phyloP scores from a whole-genome alignment of 2,329 filamentous ascomycete genomes.

The Sphaerostilbella broomeana region DNA sequence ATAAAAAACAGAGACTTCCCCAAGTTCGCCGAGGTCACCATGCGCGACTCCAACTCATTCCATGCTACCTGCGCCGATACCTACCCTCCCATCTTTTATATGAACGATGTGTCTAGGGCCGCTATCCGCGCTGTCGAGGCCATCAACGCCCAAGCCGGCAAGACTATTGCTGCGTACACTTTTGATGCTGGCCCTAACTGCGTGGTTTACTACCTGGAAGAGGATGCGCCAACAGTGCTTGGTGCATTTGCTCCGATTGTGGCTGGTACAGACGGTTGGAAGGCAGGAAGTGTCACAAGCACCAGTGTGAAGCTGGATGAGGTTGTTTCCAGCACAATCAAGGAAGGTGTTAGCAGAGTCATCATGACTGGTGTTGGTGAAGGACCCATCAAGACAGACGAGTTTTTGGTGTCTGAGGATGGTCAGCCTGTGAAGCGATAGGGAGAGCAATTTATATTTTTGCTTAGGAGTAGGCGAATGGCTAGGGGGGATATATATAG shows the following conservation, averaged over 20 bases:
- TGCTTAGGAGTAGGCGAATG: no score
- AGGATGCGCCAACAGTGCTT: slow-evolving; percentile 65
- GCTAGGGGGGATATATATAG: no score
- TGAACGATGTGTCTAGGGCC: slow-evolving; percentile 87
- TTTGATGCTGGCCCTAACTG: slow-evolving; percentile 97
- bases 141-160: slow-evolving; percentile 75
- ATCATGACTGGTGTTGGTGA: slow-evolving; percentile 90
- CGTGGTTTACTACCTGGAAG: slow-evolving; percentile 88
- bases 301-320: slow-evolving; percentile 56
- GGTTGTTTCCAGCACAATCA: slow-evolving; percentile 57
- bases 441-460: not conserved
- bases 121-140: slow-evolving; percentile 84
- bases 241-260: slow-evolving; percentile 70
- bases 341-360: slow-evolving; percentile 76
- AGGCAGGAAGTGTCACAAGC: slow-evolving; percentile 47
- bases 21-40: slow-evolving; percentile 81
- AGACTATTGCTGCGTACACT: slow-evolving; percentile 83
- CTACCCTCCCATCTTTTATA: slow-evolving; percentile 95
- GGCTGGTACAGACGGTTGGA: slow-evolving; percentile 64
- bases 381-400: slow-evolving; percentile 73
- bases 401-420: slow-evolving; percentile 65
- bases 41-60: slow-evolving; percentile 96
- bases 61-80: slow-evolving; percentile 93
- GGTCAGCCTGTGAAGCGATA: slow-evolving; percentile 42
- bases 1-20: slow-evolving; percentile 74